Evolutionary conservation across 2,329 filamentous ascomycete genomes (phyloP).

Genomic region (Ilyonectria sp.): DNA sequence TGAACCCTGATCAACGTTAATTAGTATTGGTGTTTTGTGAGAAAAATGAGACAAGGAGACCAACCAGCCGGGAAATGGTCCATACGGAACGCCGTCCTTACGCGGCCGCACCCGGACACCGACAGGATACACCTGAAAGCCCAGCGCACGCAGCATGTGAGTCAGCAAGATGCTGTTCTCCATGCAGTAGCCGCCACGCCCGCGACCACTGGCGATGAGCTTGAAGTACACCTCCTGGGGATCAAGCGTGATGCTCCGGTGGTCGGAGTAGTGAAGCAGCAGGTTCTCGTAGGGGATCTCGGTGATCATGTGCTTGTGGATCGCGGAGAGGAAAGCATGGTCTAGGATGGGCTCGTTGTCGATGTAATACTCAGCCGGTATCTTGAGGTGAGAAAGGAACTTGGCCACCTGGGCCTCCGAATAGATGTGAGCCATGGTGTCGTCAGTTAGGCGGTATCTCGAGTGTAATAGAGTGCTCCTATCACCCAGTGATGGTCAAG

Average conservation of each 20-base stretch:
- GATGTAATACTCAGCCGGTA: conserved; percentile 47
- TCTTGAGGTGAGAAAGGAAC: conserved; percentile 47
- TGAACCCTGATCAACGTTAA: conserved; percentile 58
- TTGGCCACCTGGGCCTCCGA: conserved; percentile 48
- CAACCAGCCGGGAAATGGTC: conserved; percentile 64
- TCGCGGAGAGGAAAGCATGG: conserved; percentile 54
- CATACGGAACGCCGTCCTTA: conserved; percentile 55
- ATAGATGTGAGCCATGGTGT: conserved; percentile 49
- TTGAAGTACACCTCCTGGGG: conserved; percentile 65
- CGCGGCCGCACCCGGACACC: conserved; percentile 66
- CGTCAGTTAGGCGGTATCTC: conserved; percentile 1
- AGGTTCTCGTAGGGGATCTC: conserved; percentile 72
- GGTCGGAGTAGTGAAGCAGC: conserved; percentile 64
- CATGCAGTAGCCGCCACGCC: conserved; percentile 74
- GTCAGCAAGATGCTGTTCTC: conserved; percentile 70
- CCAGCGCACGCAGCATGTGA: conserved; percentile 65
- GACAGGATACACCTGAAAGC: conserved; percentile 68
- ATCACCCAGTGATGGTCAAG: neutral
- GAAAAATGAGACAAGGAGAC: conserved; percentile 28
- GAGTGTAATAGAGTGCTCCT: conserved; percentile 5
- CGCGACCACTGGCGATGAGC: conserved; percentile 59
- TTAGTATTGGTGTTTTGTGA: conserved; percentile 22
- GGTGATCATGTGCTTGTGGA: conserved; percentile 64
- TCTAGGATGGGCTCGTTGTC: conserved; percentile 47
- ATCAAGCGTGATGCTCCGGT: conserved; percentile 58